phyloP scores from a whole-genome alignment of 371 early-diverging fungal species.

The Coemansia sp. region DNA sequence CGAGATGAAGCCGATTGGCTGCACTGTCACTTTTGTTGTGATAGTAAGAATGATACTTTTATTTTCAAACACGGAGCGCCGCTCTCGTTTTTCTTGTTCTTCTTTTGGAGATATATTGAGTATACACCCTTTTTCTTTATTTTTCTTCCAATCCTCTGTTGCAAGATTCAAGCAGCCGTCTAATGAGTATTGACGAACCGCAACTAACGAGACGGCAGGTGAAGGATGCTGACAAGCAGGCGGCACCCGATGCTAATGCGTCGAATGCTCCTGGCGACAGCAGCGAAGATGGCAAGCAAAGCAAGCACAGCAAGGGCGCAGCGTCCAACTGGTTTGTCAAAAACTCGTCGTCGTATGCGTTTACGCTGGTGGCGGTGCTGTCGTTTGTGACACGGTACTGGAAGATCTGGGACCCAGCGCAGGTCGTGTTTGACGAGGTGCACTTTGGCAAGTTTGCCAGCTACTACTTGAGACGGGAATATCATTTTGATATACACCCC shows the following conservation, averaged over 20 bases:
- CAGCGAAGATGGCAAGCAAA: background rate
- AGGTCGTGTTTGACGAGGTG: slow-evolving; percentile 95
- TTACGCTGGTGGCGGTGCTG: slow-evolving; percentile 26
- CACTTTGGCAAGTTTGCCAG: slow-evolving; percentile 99
- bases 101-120: slow-evolving; percentile 5
- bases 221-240: slow-evolving; percentile 8
- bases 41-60: background rate
- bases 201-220: slow-evolving; percentile 15
- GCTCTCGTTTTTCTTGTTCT: background rate
- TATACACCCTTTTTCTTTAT: slow-evolving; percentile 1
- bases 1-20: background rate
- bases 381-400: slow-evolving; percentile 62
- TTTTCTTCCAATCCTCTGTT: background rate
- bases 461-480: slow-evolving; percentile 86
- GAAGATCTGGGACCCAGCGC: slow-evolving; percentile 62
- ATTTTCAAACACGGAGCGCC: slow-evolving; percentile 2
- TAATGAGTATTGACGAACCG: slow-evolving; percentile 40
- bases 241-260: background rate
- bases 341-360: slow-evolving; percentile 40
- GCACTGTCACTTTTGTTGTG: background rate
- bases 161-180: background rate
- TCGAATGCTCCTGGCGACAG: background rate
- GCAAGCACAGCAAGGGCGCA: slow-evolving; percentile 1
- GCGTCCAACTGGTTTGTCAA: slow-evolving; percentile 17
- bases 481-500: slow-evolving; percentile 99